Evolutionary conservation across 768 basidiomycete genomes (phyloP).

Genomic region (Boletus reticuloceps): DNA sequence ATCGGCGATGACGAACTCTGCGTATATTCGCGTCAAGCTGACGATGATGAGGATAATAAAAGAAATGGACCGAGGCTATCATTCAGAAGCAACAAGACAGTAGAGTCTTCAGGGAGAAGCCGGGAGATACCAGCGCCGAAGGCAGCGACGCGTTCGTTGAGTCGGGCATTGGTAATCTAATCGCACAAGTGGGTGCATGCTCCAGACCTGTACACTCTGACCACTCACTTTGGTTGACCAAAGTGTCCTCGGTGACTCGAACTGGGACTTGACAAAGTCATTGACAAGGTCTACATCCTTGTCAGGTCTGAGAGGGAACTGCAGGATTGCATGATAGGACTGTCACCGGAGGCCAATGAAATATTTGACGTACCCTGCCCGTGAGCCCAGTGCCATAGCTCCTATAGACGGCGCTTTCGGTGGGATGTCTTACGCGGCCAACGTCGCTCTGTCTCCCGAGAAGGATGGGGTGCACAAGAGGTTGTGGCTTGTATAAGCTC

Average conservation of each 20-base stretch:
- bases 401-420: constrained; percentile 85
- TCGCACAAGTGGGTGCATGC: not conserved
- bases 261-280: constrained; percentile 66
- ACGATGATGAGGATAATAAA: not conserved
- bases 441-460: constrained; percentile 92
- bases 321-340: constrained; percentile 4
- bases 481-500: constrained; percentile 77
- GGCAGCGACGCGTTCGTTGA: constrained; percentile 68
- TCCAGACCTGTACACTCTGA: not conserved
- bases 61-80: constrained; percentile 64
- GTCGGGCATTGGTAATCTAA: constrained; percentile 71
- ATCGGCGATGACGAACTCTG: constrained; percentile 79
- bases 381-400: constrained; percentile 85
- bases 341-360: not conserved
- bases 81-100: constrained; percentile 73
- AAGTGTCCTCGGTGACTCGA: constrained; percentile 65
- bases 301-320: constrained; percentile 74
- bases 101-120: constrained; percentile 56
- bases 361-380: constrained; percentile 60
- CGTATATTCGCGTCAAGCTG: not conserved
- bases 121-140: constrained; percentile 72
- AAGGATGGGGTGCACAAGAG: constrained; percentile 90
- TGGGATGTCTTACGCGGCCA: constrained; percentile 72
- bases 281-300: constrained; percentile 67
- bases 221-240: constrained; percentile 71